phyloP scores from a whole-genome alignment of 495 filamentous ascomycete genomes.

The Friedmanniomyces endolithicus region DNA sequence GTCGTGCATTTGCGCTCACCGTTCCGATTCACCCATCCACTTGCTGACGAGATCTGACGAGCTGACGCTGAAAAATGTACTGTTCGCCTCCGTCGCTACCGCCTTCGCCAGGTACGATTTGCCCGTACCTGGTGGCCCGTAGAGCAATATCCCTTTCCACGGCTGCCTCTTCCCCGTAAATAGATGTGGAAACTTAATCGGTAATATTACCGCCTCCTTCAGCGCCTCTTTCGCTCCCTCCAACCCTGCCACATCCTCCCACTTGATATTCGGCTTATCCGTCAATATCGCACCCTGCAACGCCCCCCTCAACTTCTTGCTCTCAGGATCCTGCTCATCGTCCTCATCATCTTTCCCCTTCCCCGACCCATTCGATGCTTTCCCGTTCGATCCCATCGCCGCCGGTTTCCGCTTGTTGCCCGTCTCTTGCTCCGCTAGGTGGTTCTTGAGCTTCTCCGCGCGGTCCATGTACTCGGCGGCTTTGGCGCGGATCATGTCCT shows the following conservation, averaged over 20 bases:
- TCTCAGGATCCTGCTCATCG: slow-evolving; percentile 69
- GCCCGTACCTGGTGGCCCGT: slow-evolving; percentile 91
- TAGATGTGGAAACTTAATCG: slow-evolving; percentile 94
- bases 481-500: slow-evolving; percentile 92
- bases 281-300: slow-evolving; percentile 84
- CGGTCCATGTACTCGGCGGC: slow-evolving; percentile 94
- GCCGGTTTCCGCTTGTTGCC: slow-evolving; percentile 59
- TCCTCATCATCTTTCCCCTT: slow-evolving; percentile 47
- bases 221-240: slow-evolving; percentile 92
- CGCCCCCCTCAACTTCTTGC: slow-evolving; percentile 85
- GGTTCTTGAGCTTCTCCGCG: slow-evolving; percentile 89
- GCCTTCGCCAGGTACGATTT: slow-evolving; percentile 96
- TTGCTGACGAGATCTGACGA: slow-evolving; percentile 94
- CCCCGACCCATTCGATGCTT: slow-evolving; percentile 54
- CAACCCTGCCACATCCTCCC: slow-evolving; percentile 97
- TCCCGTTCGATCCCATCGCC: slow-evolving; percentile 78
- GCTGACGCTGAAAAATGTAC: slow-evolving; percentile 98
- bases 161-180: slow-evolving; percentile 95
- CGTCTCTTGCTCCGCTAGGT: slow-evolving; percentile 61
- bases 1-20: slow-evolving; percentile 40
- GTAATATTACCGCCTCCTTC: slow-evolving; percentile 93
- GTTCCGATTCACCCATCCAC: slow-evolving; percentile 99
- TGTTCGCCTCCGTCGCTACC: slow-evolving; percentile 95
- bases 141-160: slow-evolving; percentile 95
- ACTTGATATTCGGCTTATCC: slow-evolving; percentile 87